Base-by-base conservation (phyloP, 192 early-diverging fungal species). In the Coemansia sp. region DNA sequence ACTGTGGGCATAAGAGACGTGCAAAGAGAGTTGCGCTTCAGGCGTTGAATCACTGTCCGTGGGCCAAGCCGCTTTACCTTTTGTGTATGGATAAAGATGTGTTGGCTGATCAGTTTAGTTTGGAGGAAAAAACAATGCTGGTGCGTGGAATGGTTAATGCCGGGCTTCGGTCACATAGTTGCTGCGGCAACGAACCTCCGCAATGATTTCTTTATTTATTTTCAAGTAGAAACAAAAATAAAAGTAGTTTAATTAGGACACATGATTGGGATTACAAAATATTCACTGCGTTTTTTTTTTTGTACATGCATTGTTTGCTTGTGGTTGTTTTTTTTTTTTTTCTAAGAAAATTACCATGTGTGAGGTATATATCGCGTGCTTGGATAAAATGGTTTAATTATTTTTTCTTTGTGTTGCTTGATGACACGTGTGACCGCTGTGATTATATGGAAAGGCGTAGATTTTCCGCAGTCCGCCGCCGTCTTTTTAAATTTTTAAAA, bases 31-130 rank as follows among this genome's bases (percentile, higher is more conserved):
- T 51, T 35, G 18, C 68, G 70, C 32, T 66, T n/a, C 35, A 52
- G 1, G 78, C 70, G 1, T 41, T 74, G 38, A 65, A 51, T 20
- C 12, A 37, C 37, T 80, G 78, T 59, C 69, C 73, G 3, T 80
- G 78, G 78, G 54, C 56, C 0, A 80, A 80, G 57, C 55, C 57
- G 9, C 43, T 80, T 57, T 80, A 75, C 33, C n/a, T 80, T 58
- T 2, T 63, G 54, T 66, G 66, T 6, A 9, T 72, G 12, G 70
- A 61, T 12, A 61, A 37, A 12, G 48, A 56, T 9, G 48, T 36
- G 33, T 51, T 72, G 52, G 65, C 53, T 4, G 36, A 8, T 1
- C 59, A n/a, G n/a, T 74, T 74, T 54, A 20, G 41, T 1, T 18
- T 2, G 0, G 43, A 45, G 1, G 73, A 80, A 34, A 66, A 61